Base-by-base conservation (phyloP, 768 basidiomycete species). In the Cystobasidiopsis lactophilus region DNA sequence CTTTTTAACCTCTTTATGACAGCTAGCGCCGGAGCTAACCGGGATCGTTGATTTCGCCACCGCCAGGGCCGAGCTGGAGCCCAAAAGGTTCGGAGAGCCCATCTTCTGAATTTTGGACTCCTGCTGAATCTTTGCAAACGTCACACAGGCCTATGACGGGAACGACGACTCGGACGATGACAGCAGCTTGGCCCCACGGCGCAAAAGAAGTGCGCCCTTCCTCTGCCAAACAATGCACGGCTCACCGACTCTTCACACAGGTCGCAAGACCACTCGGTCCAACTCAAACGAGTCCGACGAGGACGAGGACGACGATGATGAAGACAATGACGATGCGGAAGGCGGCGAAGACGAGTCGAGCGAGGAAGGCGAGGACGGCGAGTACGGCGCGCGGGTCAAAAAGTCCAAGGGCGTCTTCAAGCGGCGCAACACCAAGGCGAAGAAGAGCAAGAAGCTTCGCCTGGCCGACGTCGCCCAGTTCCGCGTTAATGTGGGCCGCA, bases 261-360 rank as follows among this genome's bases (percentile, higher is more conserved):
- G 11, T 39, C 48, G 1, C 49, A 53, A 24, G 62, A 39, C 9
- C 60, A 58, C 55, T 58, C 7, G 7, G 33, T 35, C 33, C 33
- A 40, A 51, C 50, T 57, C 21, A 51, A 57, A 29, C 39, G 38
- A 30, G 40, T 37, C 55, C 5, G 59, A 58, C 45, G 56, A 57
- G n/a, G 53, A 58, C 31, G 57, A 56, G 5, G 55, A 58, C 23
- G 62, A 62, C 38, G 63, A 52, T 19, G 61, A 62, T 21, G 62
- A 62, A 37, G 63, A 52, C 19, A 60, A 62, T 21, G 58, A 59
- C 24, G 52, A 50, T 5, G 57, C 49, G 13, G 58, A 60, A 2
- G 63, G 57, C 10, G 57, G 52, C 3, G 58, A 56, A 3, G 57
- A 57, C 19, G 52, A 54, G 31, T 54, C 51, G 2, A 52, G 59